A percentile compares a stretch with the other conserved stretches of the same genome.
These are phyloP conservation scores for Biscogniauxia sp. DNA, from an alignment of 2,329 filamentous ascomycete species.

Conservation along the genomic window DNA sequence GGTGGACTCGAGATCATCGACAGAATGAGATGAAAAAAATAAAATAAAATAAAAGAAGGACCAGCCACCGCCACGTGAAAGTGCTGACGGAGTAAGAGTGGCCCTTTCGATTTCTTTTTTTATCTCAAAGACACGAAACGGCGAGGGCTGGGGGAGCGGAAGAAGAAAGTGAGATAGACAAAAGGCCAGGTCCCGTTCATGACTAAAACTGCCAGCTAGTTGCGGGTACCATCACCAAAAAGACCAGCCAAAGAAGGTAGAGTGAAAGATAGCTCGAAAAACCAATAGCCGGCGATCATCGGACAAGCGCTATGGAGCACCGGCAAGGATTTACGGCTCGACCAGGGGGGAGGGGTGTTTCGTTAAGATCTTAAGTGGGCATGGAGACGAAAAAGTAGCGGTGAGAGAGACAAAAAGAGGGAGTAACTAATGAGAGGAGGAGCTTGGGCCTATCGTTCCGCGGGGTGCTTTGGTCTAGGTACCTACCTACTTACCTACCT, in stretches of 20 bases:
- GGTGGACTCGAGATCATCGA: conserved; percentile 3
- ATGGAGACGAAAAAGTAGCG: conserved; percentile 26
- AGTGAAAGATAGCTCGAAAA: conserved; percentile 18
- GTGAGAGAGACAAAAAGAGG: conserved; percentile 18
- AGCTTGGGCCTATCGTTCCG: conserved; percentile 26
- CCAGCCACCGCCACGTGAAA: conserved; percentile 25
- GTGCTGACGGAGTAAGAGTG: background rate
- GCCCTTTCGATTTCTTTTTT: background rate
- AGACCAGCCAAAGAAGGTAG: conserved; percentile 5
- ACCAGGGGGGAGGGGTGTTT: conserved; percentile 23
- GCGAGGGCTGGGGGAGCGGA: background rate
- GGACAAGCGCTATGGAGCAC: conserved; percentile 30
- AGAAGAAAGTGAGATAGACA: conserved; percentile 1
- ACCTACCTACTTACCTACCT: conserved; percentile 1
- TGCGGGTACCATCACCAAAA: conserved; percentile 4
- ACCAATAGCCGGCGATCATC: conserved; percentile 32
- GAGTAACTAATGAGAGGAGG: conserved; percentile 10
- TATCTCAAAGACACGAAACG: background rate
- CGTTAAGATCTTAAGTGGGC: conserved; percentile 23
- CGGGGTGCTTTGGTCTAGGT: conserved; percentile 19
- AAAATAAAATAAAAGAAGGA: conserved; percentile 1
- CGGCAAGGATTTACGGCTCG: conserved; percentile 28
- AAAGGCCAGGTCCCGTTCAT: conserved; percentile 8
- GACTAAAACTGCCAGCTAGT: background rate
- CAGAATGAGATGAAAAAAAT: background rate